Base-by-base conservation (phyloP, 805 yeast genomes). In the Candida boidinii region DNA sequence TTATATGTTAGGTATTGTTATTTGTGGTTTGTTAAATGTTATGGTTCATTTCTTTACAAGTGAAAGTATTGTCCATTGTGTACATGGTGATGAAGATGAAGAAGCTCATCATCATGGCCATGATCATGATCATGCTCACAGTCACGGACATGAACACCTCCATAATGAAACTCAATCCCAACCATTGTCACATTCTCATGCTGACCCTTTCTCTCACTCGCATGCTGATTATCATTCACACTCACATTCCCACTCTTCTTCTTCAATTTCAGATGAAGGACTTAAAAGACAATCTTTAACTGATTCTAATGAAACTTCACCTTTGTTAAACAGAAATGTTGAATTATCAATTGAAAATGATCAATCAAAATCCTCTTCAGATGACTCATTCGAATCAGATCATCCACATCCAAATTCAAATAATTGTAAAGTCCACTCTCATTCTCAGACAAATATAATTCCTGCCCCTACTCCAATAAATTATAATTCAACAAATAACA, bases 11-110 rank as follows among this genome's bases (percentile, higher is more conserved):
- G 97, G 98, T 3, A 70, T 81, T 3, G 28, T 60, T 1, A 40
- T 73, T 2, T 84, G 95, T 48, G 53, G 74, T 1, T 38, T 56
- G 2, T 58, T 90, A 35, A 88, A 87, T 53, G 51, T 62, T 18
- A 23, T 79, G 1, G 73, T 92, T 5, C 96, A 88, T 54, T 53
- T 73, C 23, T 54, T 77, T 33, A 84, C 96, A 0, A 74, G 90
- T 31, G 84, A 84, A 51, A 77, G 88, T 21, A 71, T 88, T 22
- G 82, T 88, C 0, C 96, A 87, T 50, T 87, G 96, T 56, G 80
- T 75, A 12, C 95, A 87, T 46, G 74, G 63, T 16, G 36, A 22
- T 3, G 53, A 47, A 17, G 54, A 46, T n/a, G 62, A 51, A 12
- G 54, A 51, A 11, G 54, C 37, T 8, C 29, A 41, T 27, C 34